Percentiles rank a stretch among this genome's conserved stretches.
Conservation (phyloP, 345 rosid species). For the Citropsis articulata region DNA sequence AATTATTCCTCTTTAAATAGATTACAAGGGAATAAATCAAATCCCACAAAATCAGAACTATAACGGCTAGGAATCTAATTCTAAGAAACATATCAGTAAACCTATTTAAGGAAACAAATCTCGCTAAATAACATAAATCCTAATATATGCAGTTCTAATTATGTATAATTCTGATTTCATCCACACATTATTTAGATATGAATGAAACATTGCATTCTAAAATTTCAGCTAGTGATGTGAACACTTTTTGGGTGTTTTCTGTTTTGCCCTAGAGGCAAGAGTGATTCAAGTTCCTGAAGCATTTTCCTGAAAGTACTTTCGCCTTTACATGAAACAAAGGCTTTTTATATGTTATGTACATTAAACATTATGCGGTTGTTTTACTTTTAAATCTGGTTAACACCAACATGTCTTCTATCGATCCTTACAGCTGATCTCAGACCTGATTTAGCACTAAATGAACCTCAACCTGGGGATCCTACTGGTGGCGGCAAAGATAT, state of each 20-base stretch:
- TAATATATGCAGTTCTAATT: too few relatives aligned
- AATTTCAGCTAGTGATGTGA: background rate
- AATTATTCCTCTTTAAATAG: too few relatives aligned
- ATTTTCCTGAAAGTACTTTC: background rate
- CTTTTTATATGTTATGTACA: background rate
- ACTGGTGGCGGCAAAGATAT: slow-evolving; percentile 19
- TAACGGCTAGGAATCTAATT: too few relatives aligned
- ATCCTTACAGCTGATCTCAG: slow-evolving; percentile 27
- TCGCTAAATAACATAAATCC: too few relatives aligned
- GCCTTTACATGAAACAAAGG: background rate
- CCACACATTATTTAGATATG: background rate
- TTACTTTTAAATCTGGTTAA: background rate
- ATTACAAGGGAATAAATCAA: too few relatives aligned
- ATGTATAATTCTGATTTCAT: too few relatives aligned
- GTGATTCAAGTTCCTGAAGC: background rate
- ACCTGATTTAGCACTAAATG: slow-evolving; percentile 22
- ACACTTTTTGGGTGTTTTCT: background rate
- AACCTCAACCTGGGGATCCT: slow-evolving; percentile 16
- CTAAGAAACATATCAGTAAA: too few relatives aligned
- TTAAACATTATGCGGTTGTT: background rate
- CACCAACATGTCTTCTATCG: slow-evolving; percentile 17
- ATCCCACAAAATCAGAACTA: too few relatives aligned
- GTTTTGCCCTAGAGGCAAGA: background rate
- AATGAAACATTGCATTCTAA: background rate
- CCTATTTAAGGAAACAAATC: too few relatives aligned